Evolutionary conservation across 495 filamentous ascomycete genomes (phyloP).

Genomic region (Haplographium delicatum): DNA sequence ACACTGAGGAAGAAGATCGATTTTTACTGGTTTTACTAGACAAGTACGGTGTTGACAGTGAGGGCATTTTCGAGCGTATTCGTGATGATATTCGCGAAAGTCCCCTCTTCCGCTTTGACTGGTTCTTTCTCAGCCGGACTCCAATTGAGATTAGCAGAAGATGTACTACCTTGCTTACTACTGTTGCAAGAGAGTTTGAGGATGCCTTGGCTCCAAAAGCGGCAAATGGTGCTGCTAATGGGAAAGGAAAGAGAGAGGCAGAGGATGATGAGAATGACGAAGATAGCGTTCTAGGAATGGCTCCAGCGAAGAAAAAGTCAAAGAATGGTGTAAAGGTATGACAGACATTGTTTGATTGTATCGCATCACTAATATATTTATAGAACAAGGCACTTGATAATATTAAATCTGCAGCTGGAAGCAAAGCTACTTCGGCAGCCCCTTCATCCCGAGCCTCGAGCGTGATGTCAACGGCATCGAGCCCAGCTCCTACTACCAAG

Average conservation of each 20-base stretch:
- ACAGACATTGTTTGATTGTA: not conserved
- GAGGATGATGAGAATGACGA: constrained; percentile 82
- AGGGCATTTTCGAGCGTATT: constrained; percentile 78
- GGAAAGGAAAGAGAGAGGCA: constrained; percentile 69
- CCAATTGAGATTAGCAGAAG: constrained; percentile 86
- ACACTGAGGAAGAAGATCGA: constrained; percentile 96
- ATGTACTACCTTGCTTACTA: constrained; percentile 90
- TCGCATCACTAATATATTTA: not conserved
- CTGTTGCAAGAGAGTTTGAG: constrained; percentile 91
- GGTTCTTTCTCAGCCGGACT: constrained; percentile 96
- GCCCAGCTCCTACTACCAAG: constrained; percentile 38
- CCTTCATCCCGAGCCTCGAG: constrained; percentile 38
- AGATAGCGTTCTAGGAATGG: constrained; percentile 62
- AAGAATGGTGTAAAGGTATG: constrained; percentile 73
- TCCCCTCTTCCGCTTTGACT: constrained; percentile 95
- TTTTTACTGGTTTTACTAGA: constrained; percentile 94
- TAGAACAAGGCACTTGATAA: constrained; percentile 62
- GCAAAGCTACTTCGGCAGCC: constrained; percentile 26
- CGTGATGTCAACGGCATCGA: constrained; percentile 50
- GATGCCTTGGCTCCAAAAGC: constrained; percentile 39
- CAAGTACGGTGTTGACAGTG: constrained; percentile 80
- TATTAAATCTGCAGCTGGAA: constrained; percentile 45
- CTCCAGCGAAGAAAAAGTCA: constrained; percentile 86
- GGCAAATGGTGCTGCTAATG: constrained; percentile 52
- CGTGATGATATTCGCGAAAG: constrained; percentile 90